Percentiles rank a stretch among this genome's conserved stretches.
phyloP scores from a whole-genome alignment of 1,284 basidiomycete genomes.

The Microbotryomycetes sp. region DNA sequence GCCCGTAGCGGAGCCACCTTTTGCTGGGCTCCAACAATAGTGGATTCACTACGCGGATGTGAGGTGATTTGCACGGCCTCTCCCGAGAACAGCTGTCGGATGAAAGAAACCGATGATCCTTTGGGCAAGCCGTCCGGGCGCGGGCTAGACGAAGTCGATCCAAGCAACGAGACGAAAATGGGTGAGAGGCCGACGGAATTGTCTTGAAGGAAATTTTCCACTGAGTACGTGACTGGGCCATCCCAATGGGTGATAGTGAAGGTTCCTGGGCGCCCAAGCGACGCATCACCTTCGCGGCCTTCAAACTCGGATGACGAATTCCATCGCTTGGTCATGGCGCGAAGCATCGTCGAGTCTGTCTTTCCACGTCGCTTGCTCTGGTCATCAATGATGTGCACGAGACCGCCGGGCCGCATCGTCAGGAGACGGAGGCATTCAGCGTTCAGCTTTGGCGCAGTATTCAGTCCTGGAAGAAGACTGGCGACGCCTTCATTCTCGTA shows the following conservation, averaged over 20 bases:
- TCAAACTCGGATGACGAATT: conserved; percentile 83
- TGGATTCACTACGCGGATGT: conserved; percentile 85
- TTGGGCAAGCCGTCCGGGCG: conserved; percentile 34
- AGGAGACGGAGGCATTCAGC: conserved; percentile 79
- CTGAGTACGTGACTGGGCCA: conserved; percentile 83
- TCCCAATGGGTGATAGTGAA: conserved; percentile 91
- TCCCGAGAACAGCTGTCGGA: conserved; percentile 78
- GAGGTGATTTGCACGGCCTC: conserved; percentile 82
- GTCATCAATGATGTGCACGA: conserved; percentile 97
- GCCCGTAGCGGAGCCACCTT: conserved; percentile 85
- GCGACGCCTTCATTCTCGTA: conserved; percentile 79
- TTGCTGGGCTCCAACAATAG: conserved; percentile 88
- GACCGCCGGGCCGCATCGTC: conserved; percentile 77
- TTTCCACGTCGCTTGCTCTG: conserved; percentile 82
- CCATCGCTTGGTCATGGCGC: conserved; percentile 90
- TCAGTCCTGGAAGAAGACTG: conserved; percentile 57
- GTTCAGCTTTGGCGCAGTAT: conserved; percentile 75
- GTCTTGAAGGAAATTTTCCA: conserved; percentile 78
- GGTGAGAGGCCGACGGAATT: conserved; percentile 86
- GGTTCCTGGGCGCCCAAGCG: conserved; percentile 66
- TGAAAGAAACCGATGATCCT: conserved; percentile 81
- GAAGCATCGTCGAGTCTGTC: conserved; percentile 88
- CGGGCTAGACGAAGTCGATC: conserved; percentile 28
- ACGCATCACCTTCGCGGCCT: conserved; percentile 51
- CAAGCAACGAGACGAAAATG: conserved; percentile 82